Evolutionary conservation across 129 eudicot species (phyloP).

Genomic region (sunflower (Helianthus annuus)): DNA sequence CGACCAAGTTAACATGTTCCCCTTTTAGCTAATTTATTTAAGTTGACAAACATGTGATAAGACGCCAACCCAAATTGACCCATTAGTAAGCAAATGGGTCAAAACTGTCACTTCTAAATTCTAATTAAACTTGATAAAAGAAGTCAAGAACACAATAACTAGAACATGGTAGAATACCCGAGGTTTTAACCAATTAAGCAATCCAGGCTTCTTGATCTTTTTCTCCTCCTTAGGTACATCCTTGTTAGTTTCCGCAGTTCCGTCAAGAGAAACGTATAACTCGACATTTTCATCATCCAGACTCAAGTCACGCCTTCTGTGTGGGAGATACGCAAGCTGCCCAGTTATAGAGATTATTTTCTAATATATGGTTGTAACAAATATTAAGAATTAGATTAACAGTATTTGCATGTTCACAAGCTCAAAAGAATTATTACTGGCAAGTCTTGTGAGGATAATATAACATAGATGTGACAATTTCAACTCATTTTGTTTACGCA

Average conservation of each 20-base stretch:
- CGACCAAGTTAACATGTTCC: no score
- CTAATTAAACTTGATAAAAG: no score
- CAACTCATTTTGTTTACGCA: background rate
- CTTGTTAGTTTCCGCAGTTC: constrained; percentile 50
- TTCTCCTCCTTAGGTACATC: constrained; percentile 68
- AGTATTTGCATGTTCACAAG: constrained; percentile 6
- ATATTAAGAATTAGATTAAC: background rate
- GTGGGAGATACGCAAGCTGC: constrained; percentile 96
- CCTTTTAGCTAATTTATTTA: no score
- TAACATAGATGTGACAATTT: background rate
- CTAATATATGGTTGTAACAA: background rate
- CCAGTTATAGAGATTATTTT: constrained; percentile 23
- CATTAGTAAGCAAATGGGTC: background rate
- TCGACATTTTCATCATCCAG: constrained; percentile 82
- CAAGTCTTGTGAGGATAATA: constrained; percentile 3
- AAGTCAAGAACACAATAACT: no score
- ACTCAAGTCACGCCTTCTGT: constrained; percentile 75
- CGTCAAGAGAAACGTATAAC: constrained; percentile 63
- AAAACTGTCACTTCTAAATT: background rate
- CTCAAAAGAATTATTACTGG: background rate
- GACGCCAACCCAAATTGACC: background rate
- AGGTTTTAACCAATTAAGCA: constrained; percentile 83
- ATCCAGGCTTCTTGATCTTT: constrained; percentile 74
- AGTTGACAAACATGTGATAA: no score
- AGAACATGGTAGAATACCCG: constrained; percentile 54